Percentiles rank a stretch among this genome's conserved stretches.
These are phyloP conservation scores for Suillus lakei DNA, from an alignment of 768 basidiomycete species.

Conservation along the genomic window DNA sequence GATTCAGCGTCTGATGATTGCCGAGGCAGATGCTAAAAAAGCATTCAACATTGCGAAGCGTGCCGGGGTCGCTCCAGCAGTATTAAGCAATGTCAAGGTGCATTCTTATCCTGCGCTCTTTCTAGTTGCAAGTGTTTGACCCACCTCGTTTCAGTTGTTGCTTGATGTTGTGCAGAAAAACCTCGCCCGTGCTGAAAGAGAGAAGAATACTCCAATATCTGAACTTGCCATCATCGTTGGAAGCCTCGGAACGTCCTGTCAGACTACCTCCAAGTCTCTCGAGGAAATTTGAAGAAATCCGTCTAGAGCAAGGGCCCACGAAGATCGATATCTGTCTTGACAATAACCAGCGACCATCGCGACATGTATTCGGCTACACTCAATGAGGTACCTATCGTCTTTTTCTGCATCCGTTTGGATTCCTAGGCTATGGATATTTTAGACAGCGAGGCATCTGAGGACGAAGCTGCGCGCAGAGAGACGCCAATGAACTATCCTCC, in stretches of 20 bases:
- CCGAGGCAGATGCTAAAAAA: constrained; percentile 68
- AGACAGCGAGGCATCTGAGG: constrained; percentile 89
- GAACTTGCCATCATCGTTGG: constrained; percentile 84
- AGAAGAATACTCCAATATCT: constrained; percentile 79
- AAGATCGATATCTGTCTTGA: constrained; percentile 74
- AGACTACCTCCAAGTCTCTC: constrained; percentile 89
- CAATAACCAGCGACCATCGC: constrained; percentile 70
- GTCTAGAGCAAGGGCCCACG: constrained; percentile 74
- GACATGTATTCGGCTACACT: constrained; percentile 64
- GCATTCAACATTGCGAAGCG: constrained; percentile 72
- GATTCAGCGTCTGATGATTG: constrained; percentile 75
- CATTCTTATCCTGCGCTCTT: constrained; percentile 13
- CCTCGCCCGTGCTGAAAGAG: constrained; percentile 75
- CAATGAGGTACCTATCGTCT: constrained; percentile 71
- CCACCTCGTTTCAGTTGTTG: constrained; percentile 61
- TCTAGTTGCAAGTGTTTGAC: not conserved
- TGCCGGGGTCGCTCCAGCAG: constrained; percentile 61
- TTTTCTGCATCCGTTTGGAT: constrained; percentile 1
- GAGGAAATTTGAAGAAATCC: constrained; percentile 84
- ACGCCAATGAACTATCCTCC: constrained; percentile 54
- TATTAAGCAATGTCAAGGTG: constrained; percentile 84
- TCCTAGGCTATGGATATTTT: constrained; percentile 84
- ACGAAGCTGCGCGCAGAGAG: constrained; percentile 68
- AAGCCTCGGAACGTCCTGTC: constrained; percentile 85
- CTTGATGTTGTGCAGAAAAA: constrained; percentile 71